Percentiles rank a stretch among this genome's conserved stretches.
phyloP scores from a whole-genome alignment of 768 basidiomycete species.

The Suillus discolor region DNA sequence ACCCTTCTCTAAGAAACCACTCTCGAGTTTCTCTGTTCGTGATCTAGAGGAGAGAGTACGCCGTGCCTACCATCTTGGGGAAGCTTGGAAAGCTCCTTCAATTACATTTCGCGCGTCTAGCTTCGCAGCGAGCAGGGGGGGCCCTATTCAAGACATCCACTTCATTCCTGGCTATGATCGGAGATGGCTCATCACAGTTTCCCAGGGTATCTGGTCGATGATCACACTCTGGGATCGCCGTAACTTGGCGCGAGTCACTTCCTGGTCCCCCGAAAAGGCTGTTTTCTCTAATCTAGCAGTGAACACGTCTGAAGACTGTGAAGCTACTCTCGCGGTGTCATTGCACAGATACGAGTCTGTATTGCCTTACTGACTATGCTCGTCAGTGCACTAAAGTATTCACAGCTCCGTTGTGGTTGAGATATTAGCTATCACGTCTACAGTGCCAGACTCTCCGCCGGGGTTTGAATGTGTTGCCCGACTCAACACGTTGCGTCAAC shows the following conservation, averaged over 20 bases:
- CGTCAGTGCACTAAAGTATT: constrained; percentile 16
- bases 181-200: constrained; percentile 53
- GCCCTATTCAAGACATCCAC: constrained; percentile 52
- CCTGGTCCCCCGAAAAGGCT: constrained; percentile 58
- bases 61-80: constrained; percentile 47
- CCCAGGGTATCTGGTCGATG: constrained; percentile 63
- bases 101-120: constrained; percentile 20
- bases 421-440: constrained; percentile 28
- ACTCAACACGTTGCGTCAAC: constrained; percentile 45
- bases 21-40: constrained; percentile 39
- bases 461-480: constrained; percentile 35
- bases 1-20: constrained; percentile 47
- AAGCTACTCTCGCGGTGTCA: constrained; percentile 54
- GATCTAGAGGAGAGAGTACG: constrained; percentile 49
- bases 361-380: constrained; percentile 14
- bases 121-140: constrained; percentile 35
- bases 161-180: constrained; percentile 51
- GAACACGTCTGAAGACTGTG: constrained; percentile 47
- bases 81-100: constrained; percentile 46
- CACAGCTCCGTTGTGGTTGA: constrained; percentile 26
- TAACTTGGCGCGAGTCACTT: constrained; percentile 35
- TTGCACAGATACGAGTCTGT: constrained; percentile 50
- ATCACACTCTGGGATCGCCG: constrained; percentile 53
- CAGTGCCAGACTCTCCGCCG: constrained; percentile 13
- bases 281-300: constrained; percentile 55